Evolutionary conservation across 371 early-diverging fungal species (phyloP).

Genomic region (Nematocida major): DNA sequence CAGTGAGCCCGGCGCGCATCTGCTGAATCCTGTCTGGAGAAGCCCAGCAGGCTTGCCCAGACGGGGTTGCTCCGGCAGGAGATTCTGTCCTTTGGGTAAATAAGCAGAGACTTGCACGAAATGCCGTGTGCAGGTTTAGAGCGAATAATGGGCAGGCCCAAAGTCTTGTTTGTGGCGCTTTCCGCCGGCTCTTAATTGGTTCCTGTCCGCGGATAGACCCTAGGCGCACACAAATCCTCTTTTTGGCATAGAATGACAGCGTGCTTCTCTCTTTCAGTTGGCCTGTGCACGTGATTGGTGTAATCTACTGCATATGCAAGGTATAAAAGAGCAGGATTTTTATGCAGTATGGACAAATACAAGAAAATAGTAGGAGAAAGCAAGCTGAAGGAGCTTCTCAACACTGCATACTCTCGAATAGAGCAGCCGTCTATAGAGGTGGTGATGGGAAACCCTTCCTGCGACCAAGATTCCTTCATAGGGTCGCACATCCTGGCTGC

Average conservation of each 20-base stretch:
- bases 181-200: no score
- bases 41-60: background rate
- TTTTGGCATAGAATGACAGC: no score
- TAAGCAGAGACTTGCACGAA: no score
- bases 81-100: background rate
- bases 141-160: no score
- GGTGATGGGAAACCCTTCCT: slow-evolving; percentile 62
- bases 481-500: slow-evolving; percentile 59
- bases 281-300: background rate
- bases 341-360: slow-evolving; percentile 6
- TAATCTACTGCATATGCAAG: background rate
- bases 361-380: background rate
- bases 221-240: no score
- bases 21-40: no score
- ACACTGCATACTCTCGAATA: slow-evolving; percentile 18
- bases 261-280: background rate
- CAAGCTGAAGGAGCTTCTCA: background rate
- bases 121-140: background rate
- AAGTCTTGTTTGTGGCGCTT: no score
- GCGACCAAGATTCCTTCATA: slow-evolving; percentile 64
- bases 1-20: no score
- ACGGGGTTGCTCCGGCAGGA: background rate
- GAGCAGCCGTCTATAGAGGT: slow-evolving; percentile 29
- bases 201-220: no score
- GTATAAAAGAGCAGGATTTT: background rate